Evolutionary conservation across 1,284 basidiomycete genomes (phyloP).

Genomic region (Apiotrichum porosum): DNA sequence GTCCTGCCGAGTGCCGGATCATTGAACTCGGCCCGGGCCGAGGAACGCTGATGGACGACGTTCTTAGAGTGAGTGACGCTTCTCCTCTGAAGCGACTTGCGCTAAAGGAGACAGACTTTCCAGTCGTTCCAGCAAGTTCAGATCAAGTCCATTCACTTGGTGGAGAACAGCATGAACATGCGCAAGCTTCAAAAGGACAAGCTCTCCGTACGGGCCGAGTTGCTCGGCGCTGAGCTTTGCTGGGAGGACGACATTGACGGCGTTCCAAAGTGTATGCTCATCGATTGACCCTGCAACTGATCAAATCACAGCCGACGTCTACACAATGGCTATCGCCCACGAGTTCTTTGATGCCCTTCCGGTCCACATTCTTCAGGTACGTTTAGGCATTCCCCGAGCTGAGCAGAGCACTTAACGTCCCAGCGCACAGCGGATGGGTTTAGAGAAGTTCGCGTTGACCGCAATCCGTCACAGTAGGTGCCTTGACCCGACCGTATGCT

Average conservation of each 20-base stretch:
- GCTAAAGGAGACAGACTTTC: constrained; percentile 36
- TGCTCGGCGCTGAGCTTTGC: constrained; percentile 49
- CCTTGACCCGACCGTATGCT: not conserved
- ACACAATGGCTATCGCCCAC: constrained; percentile 86
- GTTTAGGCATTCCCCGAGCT: no score
- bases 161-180: constrained; percentile 73
- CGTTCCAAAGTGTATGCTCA: constrained; percentile 51
- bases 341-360: constrained; percentile 98
- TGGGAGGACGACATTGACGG: constrained; percentile 77
- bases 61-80: constrained; percentile 69
- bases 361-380: constrained; percentile 80
- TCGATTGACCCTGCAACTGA: no score
- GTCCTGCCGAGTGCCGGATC: constrained; percentile 59
- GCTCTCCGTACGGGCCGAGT: constrained; percentile 45
- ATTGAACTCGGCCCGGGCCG: constrained; percentile 92
- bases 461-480: constrained; percentile 32
- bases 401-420: no score
- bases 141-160: constrained; percentile 63
- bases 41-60: constrained; percentile 86
- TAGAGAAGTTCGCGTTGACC: constrained; percentile 77
- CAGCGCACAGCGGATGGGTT: constrained; percentile 76
- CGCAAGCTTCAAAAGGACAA: constrained; percentile 61
- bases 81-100: no score
- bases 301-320: constrained; percentile 56
- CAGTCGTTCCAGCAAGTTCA: constrained; percentile 25